phyloP scores from a whole-genome alignment of 177 flowering plant species.

The Vitis hybrid region DNA sequence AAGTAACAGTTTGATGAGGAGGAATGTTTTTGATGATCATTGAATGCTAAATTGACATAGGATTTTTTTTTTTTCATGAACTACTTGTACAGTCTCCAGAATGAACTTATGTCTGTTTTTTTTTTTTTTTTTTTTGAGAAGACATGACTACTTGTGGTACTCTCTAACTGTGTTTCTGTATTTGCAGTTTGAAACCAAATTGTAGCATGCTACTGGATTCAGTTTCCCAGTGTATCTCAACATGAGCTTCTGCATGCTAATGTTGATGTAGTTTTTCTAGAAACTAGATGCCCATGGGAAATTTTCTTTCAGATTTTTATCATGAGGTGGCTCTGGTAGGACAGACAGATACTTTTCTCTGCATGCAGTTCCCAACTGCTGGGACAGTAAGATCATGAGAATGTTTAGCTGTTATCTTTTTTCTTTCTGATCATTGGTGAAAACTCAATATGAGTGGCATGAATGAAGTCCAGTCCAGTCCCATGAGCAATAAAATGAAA shows the following conservation, averaged over 20 bases:
- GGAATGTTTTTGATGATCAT: neutral
- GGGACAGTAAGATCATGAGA: neutral
- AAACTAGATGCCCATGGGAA: neutral
- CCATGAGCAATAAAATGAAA: slow-evolving; percentile 25
- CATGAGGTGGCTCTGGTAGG: neutral
- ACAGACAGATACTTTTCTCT: neutral
- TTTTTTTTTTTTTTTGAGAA: too few species aligned
- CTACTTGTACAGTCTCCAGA: neutral
- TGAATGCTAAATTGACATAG: neutral
- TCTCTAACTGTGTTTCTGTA: neutral
- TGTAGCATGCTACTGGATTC: neutral
- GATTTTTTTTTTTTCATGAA: neutral
- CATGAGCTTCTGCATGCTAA: neutral
- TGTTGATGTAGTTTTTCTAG: neutral
- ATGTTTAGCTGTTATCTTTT: slow-evolving; percentile 4
- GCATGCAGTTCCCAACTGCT: neutral
- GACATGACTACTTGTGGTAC: neutral
- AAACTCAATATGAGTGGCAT: slow-evolving; percentile 22
- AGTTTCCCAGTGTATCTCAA: neutral
- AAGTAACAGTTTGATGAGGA: neutral
- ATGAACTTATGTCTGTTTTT: too few species aligned
- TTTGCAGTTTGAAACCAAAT: slow-evolving; percentile 1
- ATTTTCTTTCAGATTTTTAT: neutral
- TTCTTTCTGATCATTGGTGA: slow-evolving; percentile 11
- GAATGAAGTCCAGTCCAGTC: slow-evolving; percentile 21